Evolutionary conservation across 768 basidiomycete species (phyloP), one percentile per base, ranked within the genome.

Genomic region (Suillus spraguei): DNA sequence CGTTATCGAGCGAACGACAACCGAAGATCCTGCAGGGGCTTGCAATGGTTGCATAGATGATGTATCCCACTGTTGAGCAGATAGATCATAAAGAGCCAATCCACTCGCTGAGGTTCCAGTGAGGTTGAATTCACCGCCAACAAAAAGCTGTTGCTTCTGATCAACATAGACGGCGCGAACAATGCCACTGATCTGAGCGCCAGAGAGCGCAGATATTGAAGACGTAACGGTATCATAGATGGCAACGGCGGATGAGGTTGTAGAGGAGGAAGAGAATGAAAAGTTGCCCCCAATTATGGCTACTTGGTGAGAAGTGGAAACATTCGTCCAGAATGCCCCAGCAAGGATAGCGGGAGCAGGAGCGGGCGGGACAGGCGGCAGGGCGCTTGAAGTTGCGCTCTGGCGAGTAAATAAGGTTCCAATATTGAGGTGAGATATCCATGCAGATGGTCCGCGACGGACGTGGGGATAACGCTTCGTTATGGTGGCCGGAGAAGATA

Each of bases 201-300:
- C 91, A 22, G 77, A 71, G 20, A 96, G 79, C 1, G 86, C 82
- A 39, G 78, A 77, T 28, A 90, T 75, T 7, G 77, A 78, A 1
- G 77, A 80, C 5, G 83, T 76, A 7, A 76, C 70, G 3, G 83
- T 74, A 71, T 95, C 82, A 71, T 97, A 97, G 38, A 95, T 76
- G 1, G 86, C 92, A 24, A 97, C 71, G 36, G 83, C 87, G 65
- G 83, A 79, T 2, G 86, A 81, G 3, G 71, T 70, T 20, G 75
- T 65, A 2, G 81, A 77, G 5, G 80, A 76, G 44, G 78, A 65
- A 7, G 80, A 64, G 71, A 88, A 88, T 1, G 90, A 85, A 73
- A 98, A 99, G 74, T 95, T 95, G 41, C 97, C 97, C 38, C 95
- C 97, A 55, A 98, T 80, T 65, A 98, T 85, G 49, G 87, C 86